phyloP scores from a whole-genome alignment of 75 land plant genomes.

The Picea glauca region DNA sequence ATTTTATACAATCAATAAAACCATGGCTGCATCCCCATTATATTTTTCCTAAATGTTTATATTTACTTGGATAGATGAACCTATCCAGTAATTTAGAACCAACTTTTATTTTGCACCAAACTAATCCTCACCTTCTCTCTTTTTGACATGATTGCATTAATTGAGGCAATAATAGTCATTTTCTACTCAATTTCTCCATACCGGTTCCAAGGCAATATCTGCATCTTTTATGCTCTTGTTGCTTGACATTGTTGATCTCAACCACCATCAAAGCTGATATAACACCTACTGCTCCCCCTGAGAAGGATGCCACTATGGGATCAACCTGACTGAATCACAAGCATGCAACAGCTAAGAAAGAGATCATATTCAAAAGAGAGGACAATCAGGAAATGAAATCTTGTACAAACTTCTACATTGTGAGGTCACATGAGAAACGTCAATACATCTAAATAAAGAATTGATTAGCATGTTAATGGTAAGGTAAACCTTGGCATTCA shows the following conservation, averaged over 20 bases:
- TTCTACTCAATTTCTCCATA: conserved; percentile 6
- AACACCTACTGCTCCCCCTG: conserved; percentile 99
- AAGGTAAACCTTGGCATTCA: background rate
- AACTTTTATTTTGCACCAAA: background rate
- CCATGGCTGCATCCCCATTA: conserved; percentile 2
- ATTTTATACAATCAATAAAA: background rate
- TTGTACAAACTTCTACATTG: background rate
- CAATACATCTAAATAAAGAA: background rate
- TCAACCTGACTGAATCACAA: conserved; percentile 77
- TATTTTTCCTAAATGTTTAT: background rate
- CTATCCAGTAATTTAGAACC: background rate
- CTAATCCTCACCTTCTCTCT: background rate
- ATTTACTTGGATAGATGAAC: background rate
- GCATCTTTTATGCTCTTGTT: conserved; percentile 91
- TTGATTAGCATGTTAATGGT: background rate
- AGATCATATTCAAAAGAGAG: background rate
- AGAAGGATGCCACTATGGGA: conserved; percentile 98
- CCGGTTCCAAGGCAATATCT: conserved; percentile 99
- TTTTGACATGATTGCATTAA: background rate
- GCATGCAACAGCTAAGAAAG: background rate
- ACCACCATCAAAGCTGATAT: conserved; percentile 96
- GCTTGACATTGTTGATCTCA: conserved; percentile 96
- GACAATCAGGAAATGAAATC: background rate
- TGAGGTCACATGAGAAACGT: background rate
- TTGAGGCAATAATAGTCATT: background rate